Conservation (phyloP, 306 rosid species). For the Prunus persica region Prunus_persica_NCBIv2 NC_034016.1:18123501-18124000, state of each 20-base stretch:
- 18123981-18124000: no score
- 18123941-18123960: no score
- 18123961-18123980: no score
- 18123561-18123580: neutral
- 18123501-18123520: neutral
- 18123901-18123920: no score
- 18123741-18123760: no score
- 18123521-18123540: neutral
- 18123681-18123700: neutral
- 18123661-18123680: neutral
- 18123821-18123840: no score
- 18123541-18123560: neutral
- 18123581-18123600: neutral
- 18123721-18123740: neutral
- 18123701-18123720: neutral
- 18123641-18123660: neutral
- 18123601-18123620: neutral
- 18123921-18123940: no score
- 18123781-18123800: neutral
- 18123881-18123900: no score
- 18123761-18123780: neutral
- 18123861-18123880: no score
- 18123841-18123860: no score
- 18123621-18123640: neutral
- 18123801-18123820: no score